phyloP scores from a whole-genome alignment of 441 rosid species.

The Eutrema salsugineum region DNA sequence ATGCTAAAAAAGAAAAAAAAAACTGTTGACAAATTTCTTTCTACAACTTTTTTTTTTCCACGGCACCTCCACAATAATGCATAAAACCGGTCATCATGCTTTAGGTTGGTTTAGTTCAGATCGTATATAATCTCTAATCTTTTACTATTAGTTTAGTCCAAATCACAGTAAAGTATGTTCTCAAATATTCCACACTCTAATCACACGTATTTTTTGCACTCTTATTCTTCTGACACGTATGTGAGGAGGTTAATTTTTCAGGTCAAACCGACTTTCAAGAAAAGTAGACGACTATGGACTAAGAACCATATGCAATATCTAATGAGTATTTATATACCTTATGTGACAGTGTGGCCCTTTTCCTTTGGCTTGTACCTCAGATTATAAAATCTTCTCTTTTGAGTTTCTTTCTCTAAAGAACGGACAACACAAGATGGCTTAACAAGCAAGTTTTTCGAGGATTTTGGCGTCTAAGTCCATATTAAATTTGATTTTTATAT shows the following conservation, averaged over 20 bases:
- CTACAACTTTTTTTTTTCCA: neutral
- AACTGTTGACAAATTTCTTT: neutral
- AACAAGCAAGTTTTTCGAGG: constrained; percentile 10
- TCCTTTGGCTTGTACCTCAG: constrained; percentile 4
- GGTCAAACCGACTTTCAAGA: constrained; percentile 9
- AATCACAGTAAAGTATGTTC: neutral
- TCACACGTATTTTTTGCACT: constrained; percentile 4
- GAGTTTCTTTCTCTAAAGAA: neutral
- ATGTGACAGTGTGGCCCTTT: neutral
- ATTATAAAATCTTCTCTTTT: neutral
- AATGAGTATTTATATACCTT: neutral
- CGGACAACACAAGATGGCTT: constrained; percentile 9
- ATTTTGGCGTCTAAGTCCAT: constrained; percentile 5
- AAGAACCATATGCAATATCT: neutral
- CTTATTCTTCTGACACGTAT: constrained; percentile 13
- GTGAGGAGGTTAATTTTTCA: neutral
- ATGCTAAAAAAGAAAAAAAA: neutral
- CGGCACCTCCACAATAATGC: neutral
- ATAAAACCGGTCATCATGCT: neutral
- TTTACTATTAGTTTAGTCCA: neutral
- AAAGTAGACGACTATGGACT: constrained; percentile 8
- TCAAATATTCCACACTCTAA: neutral
- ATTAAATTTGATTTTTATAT: neutral
- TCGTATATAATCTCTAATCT: neutral
- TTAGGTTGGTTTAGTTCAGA: neutral